Evolutionary conservation across 495 filamentous ascomycete species (phyloP).

Genomic region (Baudoinia panamericana): DNA sequence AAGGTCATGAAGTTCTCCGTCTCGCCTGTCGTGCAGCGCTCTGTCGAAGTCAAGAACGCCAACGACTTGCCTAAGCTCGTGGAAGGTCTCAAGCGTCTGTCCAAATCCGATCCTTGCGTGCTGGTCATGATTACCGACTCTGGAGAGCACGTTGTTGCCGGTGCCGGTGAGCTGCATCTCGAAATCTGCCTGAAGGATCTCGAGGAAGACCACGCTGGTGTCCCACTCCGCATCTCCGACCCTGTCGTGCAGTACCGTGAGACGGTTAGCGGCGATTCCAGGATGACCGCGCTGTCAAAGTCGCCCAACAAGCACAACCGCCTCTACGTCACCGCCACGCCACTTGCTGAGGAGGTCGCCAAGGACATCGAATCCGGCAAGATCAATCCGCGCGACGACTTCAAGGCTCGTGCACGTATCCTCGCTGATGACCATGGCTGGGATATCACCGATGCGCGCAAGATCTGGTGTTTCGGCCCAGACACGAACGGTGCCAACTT

Average conservation of each 20-base stretch:
- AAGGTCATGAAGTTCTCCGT: conserved; percentile 99
- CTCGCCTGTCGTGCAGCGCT: conserved; percentile 94
- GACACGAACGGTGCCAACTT: conserved; percentile 97
- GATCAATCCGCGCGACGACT: conserved; percentile 92
- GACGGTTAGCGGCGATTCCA: conserved; percentile 67
- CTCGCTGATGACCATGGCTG: conserved; percentile 95
- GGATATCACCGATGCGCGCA: conserved; percentile 99
- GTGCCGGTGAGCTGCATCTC: conserved; percentile 97
- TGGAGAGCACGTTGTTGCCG: conserved; percentile 97
- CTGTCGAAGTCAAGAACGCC: conserved; percentile 99
- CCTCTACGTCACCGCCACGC: conserved; percentile 86
- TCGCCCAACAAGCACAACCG: conserved; percentile 99
- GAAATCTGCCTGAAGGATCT: conserved; percentile 99
- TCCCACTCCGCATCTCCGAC: conserved; percentile 91
- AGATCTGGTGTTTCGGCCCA: conserved; percentile 99
- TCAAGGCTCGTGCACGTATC: conserved; percentile 96
- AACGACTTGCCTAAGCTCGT: conserved; percentile 99
- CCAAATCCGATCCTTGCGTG: conserved; percentile 99
- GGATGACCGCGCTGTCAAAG: conserved; percentile 96
- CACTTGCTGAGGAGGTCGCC: conserved; percentile 79
- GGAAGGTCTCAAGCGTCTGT: conserved; percentile 99
- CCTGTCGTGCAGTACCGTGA: conserved; percentile 97
- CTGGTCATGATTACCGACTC: conserved; percentile 75
- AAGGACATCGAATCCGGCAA: conserved; percentile 84
- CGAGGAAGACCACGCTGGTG: conserved; percentile 97